A percentile compares a stretch with the other conserved stretches of the same genome.
Evolutionary conservation across 495 filamentous ascomycete species (phyloP).

Genomic region (Hyaloscypha variabilis): DNA sequence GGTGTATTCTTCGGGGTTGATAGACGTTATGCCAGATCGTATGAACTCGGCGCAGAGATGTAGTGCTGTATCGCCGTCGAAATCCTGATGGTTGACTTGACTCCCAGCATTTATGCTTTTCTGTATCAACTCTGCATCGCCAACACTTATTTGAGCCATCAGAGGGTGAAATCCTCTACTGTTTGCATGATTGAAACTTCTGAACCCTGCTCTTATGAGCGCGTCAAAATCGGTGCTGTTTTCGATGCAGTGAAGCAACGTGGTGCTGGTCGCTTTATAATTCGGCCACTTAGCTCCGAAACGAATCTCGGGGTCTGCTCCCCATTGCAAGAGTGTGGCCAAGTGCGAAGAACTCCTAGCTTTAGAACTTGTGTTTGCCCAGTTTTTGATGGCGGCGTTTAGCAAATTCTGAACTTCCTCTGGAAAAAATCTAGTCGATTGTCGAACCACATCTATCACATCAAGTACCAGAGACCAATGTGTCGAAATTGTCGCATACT

Average conservation of each 20-base stretch:
- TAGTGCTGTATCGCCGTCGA: background rate
- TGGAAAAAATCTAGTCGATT: background rate
- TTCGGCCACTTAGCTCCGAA: too few relatives aligned
- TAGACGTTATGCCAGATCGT: background rate
- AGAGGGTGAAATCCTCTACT: background rate
- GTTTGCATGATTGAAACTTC: background rate
- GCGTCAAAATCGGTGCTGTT: background rate
- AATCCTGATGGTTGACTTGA: background rate
- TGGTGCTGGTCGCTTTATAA: background rate
- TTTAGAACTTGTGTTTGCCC: too few relatives aligned
- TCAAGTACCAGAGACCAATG: background rate
- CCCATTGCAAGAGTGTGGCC: background rate
- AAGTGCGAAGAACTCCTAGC: background rate
- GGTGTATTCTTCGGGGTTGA: background rate
- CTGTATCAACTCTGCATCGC: background rate
- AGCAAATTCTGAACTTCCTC: background rate
- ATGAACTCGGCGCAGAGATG: background rate
- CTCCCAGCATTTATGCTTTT: background rate
- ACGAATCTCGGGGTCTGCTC: background rate
- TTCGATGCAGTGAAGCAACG: background rate
- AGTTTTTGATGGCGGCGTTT: background rate
- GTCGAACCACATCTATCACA: background rate
- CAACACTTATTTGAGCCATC: background rate
- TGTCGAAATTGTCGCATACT: background rate
- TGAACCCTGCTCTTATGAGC: background rate